Base-by-base conservation (phyloP, 2,329 filamentous ascomycete genomes). In the Graphium sp. region DNA sequence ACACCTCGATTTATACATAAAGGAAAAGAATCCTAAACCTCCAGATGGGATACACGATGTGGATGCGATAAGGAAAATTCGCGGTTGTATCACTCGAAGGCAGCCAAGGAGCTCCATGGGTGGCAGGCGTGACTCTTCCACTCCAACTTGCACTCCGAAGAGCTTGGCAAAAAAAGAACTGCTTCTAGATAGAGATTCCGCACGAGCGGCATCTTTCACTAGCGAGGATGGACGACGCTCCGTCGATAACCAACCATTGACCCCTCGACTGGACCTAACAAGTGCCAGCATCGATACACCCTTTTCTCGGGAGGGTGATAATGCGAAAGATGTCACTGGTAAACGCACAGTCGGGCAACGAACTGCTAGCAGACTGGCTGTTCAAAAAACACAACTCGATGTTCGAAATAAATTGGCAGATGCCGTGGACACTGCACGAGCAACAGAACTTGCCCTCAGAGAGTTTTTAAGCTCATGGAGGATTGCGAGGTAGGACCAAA, bases 1-100 rank as follows among this genome's bases (percentile, higher is more conserved):
- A 25, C 87, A 95, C 53, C 74, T 94, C 39, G 87, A 95, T 49
- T 69, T 93, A 22, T 94, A 91, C 50, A 85, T 94, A 43, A 85
- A 84, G 46, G 77, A 84, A 34, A 91, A 84, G 56, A 94, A 94
- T 49, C 83, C 87, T 2, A 89, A 85, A 51, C 66, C 75, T 2
- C 58, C 78, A 6, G 87, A 95, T 53, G 85, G 85, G 28, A 56
- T 93, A 25, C 87, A 95, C 52, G 66, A 92, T 55, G 81, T 94
- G 33, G 81, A 87, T 6, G 81, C 82, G 50, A 95, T 95, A 43
- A 68, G 70, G 39, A 81, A 78, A 50, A 58, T 92, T 43, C 72
- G 87, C 30, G 81, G 82, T 24, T 68, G 72, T 35, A 92, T 95
- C 49, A 95, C 87, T 16, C 66, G 87, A 37, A 67, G 87, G 34